phyloP scores from a whole-genome alignment of 2,329 filamentous ascomycete species.

The Anthostomella pinea region DNA sequence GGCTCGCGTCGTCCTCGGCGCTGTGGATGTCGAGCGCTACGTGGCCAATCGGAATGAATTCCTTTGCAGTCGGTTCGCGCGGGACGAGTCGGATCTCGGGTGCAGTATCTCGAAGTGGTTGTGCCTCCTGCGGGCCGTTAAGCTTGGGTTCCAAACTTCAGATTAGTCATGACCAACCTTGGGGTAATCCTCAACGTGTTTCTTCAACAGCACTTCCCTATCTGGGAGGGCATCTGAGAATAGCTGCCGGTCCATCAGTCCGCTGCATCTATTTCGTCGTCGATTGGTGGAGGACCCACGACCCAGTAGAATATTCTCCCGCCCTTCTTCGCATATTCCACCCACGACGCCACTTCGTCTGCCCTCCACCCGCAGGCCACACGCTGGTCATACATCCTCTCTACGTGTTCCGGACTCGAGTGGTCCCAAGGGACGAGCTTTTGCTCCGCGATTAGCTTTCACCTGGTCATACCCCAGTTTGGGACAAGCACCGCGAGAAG shows the following conservation, averaged over 20 bases:
- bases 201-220: slow-evolving; percentile 28
- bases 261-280: slow-evolving; percentile 1
- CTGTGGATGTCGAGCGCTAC: slow-evolving; percentile 34
- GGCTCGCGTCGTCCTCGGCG: slow-evolving; percentile 29
- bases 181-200: slow-evolving; percentile 30
- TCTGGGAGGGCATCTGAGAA: slow-evolving; percentile 30
- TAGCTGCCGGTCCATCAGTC: slow-evolving; percentile 19
- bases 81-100: slow-evolving; percentile 25
- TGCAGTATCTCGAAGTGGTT: slow-evolving; percentile 35
- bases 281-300: too few relatives aligned
- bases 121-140: slow-evolving; percentile 31
- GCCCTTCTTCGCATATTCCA: slow-evolving; percentile 32
- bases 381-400: slow-evolving; percentile 42
- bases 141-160: slow-evolving; percentile 3
- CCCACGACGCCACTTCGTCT: slow-evolving; percentile 37
- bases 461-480: too few relatives aligned
- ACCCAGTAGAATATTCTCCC: slow-evolving; percentile 40
- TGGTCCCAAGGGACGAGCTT: slow-evolving; percentile 45
- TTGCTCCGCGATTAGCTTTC: too few relatives aligned
- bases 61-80: slow-evolving; percentile 28
- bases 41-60: slow-evolving; percentile 41
- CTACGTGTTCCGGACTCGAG: slow-evolving; percentile 35
- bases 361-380: slow-evolving; percentile 44
- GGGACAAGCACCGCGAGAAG: too few relatives aligned
- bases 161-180: slow-evolving; percentile 22